Percentiles rank a stretch among this genome's conserved stretches.
These are phyloP conservation scores for Penicillium sp. DNA, from an alignment of 2,329 filamentous ascomycete species.

Conservation along the genomic window DNA sequence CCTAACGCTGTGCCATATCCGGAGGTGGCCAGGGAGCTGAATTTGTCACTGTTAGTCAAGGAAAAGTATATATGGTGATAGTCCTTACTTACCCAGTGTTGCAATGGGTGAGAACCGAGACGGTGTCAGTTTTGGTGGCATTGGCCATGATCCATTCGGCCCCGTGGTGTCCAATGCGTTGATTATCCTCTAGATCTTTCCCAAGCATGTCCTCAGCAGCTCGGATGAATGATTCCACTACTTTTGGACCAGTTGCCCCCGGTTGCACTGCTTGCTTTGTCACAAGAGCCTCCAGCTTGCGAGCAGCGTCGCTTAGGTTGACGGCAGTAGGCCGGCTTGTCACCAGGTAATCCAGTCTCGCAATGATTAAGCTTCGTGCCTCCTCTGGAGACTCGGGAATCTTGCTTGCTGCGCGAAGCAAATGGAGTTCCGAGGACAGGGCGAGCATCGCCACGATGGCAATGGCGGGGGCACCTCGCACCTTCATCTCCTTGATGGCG, in stretches of 20 bases:
- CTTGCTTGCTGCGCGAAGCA: constrained; percentile 35
- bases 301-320: constrained; percentile 86
- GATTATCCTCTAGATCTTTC: constrained; percentile 84
- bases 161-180: constrained; percentile 78
- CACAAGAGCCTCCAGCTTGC: constrained; percentile 70
- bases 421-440: constrained; percentile 78
- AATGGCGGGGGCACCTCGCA: constrained; percentile 82
- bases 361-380: constrained; percentile 66
- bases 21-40: constrained; percentile 84
- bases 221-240: constrained; percentile 70
- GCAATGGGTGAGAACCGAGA: constrained; percentile 94
- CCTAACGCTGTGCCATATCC: constrained; percentile 96
- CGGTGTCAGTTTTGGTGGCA: constrained; percentile 49
- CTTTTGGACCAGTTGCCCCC: constrained; percentile 41
- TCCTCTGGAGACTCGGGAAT: constrained; percentile 58
- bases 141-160: constrained; percentile 77
- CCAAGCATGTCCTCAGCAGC: constrained; percentile 84
- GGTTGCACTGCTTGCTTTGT: constrained; percentile 43
- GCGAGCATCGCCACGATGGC: constrained; percentile 94
- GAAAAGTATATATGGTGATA: neutral
- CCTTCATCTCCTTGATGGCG: constrained; percentile 66
- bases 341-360: constrained; percentile 81
- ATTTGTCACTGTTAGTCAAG: neutral
- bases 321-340: constrained; percentile 91
- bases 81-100: constrained; percentile 73